phyloP scores from a whole-genome alignment of 805 yeast genomes.

The Teunomyces barrocoloradensis region DNA sequence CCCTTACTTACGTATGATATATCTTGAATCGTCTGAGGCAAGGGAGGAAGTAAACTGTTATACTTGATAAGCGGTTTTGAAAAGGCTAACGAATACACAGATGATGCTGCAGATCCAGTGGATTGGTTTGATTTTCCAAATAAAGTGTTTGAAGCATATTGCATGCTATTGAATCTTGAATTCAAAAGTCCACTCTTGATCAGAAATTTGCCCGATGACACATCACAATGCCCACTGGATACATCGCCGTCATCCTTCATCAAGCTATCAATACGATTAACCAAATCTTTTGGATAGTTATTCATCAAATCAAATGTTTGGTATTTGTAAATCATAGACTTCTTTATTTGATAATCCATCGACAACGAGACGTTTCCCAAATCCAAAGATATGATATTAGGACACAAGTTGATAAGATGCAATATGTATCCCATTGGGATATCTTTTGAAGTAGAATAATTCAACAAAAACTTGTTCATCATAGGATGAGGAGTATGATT shows the following conservation, averaged over 20 bases:
- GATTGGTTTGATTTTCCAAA: conserved; percentile 3
- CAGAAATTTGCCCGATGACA: not conserved
- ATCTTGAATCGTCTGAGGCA: conserved; percentile 25
- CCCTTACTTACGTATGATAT: conserved; percentile 27
- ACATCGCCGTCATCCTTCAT: conserved; percentile 10
- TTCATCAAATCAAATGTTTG: conserved; percentile 38
- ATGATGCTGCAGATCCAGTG: conserved; percentile 16
- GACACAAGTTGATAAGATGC: conserved; percentile 67
- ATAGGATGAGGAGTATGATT: conserved; percentile 48
- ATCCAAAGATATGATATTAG: conserved; percentile 53
- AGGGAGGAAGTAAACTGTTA: conserved; percentile 39
- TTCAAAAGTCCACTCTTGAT: not conserved
- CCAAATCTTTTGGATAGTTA: conserved; percentile 35
- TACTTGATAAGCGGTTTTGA: conserved; percentile 21
- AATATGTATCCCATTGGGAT: conserved; percentile 75
- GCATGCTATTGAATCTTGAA: not conserved
- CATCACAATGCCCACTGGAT: not conserved
- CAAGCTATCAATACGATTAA: conserved; percentile 21
- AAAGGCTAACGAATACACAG: conserved; percentile 20
- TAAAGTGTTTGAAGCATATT: not conserved
- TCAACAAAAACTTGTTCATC: conserved; percentile 57
- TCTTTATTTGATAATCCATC: conserved; percentile 57
- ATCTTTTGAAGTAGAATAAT: conserved; percentile 68
- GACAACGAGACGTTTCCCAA: conserved; percentile 63
- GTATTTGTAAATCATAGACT: conserved; percentile 33